Percentiles rank a stretch among this genome's conserved stretches.
Evolutionary conservation across 371 early-diverging fungal genomes (phyloP).

Genomic region (Apophysomyces variabilis): DNA sequence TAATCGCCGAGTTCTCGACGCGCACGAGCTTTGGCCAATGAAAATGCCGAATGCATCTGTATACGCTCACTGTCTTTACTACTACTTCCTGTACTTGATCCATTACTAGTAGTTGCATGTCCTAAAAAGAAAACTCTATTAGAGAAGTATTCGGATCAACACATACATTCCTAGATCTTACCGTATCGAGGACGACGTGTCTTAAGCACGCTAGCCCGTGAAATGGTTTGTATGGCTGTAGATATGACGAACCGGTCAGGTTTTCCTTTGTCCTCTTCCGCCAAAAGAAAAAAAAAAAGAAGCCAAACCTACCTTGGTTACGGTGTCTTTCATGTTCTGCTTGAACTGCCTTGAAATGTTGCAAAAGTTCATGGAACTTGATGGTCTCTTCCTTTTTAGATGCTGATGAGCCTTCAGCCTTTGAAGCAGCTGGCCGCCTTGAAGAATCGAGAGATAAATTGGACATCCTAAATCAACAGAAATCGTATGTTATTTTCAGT

Average conservation of each 20-base stretch:
- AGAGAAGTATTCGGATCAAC: background rate
- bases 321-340: slow-evolving; percentile 61
- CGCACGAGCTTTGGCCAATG: background rate
- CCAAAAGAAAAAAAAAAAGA: too few species aligned
- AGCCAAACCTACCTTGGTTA: slow-evolving; percentile 33
- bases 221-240: slow-evolving; percentile 26
- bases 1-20: background rate
- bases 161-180: background rate
- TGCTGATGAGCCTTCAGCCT: background rate
- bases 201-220: slow-evolving; percentile 13
- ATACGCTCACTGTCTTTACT: background rate
- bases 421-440: slow-evolving; percentile 2
- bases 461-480: background rate
- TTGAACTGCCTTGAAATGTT: slow-evolving; percentile 66
- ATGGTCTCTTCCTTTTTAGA: slow-evolving; percentile 31
- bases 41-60: background rate
- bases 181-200: slow-evolving; percentile 23
- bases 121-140: background rate
- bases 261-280: background rate
- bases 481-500: background rate
- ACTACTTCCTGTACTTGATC: slow-evolving; percentile 6
- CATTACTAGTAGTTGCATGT: background rate
- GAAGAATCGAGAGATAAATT: slow-evolving; percentile 12
- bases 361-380: slow-evolving; percentile 58
- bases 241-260: background rate